Evolutionary conservation across 768 basidiomycete genomes (phyloP).

Genomic region (Suillus subalutaceus): DNA sequence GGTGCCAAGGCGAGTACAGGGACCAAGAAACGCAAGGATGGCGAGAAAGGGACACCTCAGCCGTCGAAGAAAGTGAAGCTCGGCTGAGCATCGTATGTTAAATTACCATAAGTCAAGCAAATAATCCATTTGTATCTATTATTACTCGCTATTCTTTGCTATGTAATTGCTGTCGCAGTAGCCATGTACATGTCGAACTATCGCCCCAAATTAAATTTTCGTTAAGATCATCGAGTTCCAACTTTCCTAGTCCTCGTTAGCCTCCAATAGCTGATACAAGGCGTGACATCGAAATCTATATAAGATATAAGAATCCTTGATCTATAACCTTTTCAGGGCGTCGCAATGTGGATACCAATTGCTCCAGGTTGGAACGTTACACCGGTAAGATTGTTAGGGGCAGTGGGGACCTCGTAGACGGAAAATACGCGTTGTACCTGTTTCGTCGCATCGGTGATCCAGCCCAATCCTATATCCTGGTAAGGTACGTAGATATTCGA

Average conservation of each 20-base stretch:
- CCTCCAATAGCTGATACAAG: background rate
- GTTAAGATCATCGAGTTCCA: background rate
- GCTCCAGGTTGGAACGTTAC: conserved; percentile 19
- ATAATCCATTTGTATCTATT: conserved; percentile 34
- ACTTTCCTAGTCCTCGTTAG: background rate
- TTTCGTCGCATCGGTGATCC: conserved; percentile 18
- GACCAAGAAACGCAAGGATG: conserved; percentile 76
- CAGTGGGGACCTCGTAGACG: background rate
- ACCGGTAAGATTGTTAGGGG: conserved; percentile 20
- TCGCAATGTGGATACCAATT: conserved; percentile 26
- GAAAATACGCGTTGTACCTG: conserved; percentile 25
- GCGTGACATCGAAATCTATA: background rate
- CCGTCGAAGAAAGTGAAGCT: conserved; percentile 71
- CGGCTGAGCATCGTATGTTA: conserved; percentile 39
- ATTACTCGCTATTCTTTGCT: conserved; percentile 35
- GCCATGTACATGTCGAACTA: background rate
- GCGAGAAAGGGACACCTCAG: conserved; percentile 63
- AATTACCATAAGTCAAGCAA: conserved; percentile 21
- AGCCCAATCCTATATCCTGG: conserved; percentile 18
- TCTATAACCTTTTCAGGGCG: conserved; percentile 5
- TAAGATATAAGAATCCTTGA: background rate
- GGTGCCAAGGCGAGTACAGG: conserved; percentile 44
- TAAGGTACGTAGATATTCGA: conserved; percentile 17
- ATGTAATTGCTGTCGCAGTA: conserved; percentile 25
- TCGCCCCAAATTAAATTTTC: background rate